Percentiles rank a stretch among this genome's conserved stretches.
These are phyloP conservation scores for Porogramme epimiltina DNA, from an alignment of 1,284 basidiomycete genomes.

Conservation along the genomic window DNA sequence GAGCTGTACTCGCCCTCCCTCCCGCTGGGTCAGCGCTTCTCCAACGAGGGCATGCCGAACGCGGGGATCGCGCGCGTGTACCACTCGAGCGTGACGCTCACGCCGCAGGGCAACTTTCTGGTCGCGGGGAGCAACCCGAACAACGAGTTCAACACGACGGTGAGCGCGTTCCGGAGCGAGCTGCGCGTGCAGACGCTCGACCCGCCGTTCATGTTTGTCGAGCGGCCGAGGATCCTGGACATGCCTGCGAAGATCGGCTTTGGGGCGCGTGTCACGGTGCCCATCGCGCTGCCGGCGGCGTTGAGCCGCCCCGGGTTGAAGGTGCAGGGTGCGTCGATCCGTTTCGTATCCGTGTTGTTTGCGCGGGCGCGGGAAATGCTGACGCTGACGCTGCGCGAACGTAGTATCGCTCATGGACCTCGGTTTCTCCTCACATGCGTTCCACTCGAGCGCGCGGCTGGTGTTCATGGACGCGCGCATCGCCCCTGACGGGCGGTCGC, in stretches of 20 bases:
- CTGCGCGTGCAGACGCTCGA: conserved; percentile 48
- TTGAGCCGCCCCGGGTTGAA: neutral
- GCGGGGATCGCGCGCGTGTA: conserved; percentile 44
- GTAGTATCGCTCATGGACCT: conserved; percentile 48
- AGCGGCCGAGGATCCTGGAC: conserved; percentile 37
- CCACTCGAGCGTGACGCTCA: too few relatives aligned
- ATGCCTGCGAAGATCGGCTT: conserved; percentile 42
- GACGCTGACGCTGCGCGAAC: neutral
- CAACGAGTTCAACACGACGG: conserved; percentile 23
- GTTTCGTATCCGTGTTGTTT: neutral
- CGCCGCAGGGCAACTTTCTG: too few relatives aligned
- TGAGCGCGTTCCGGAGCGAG: conserved; percentile 37
- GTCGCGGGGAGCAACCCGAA: too few relatives aligned
- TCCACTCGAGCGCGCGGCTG: conserved; percentile 45
- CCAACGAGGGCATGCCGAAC: conserved; percentile 45
- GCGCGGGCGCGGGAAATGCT: too few relatives aligned
- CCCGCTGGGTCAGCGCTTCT: conserved; percentile 48
- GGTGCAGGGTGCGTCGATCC: conserved; percentile 2
- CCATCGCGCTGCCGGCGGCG: conserved; percentile 29
- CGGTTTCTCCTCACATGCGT: conserved; percentile 49
- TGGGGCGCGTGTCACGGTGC: conserved; percentile 38
- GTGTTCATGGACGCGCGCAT: conserved; percentile 47
- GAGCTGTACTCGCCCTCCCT: conserved; percentile 51
- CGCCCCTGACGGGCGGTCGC: conserved; percentile 35
- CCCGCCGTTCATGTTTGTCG: too few relatives aligned